phyloP scores from a whole-genome alignment of 2,329 filamentous ascomycete genomes.

The Incumbomyces delicatus region DNA sequence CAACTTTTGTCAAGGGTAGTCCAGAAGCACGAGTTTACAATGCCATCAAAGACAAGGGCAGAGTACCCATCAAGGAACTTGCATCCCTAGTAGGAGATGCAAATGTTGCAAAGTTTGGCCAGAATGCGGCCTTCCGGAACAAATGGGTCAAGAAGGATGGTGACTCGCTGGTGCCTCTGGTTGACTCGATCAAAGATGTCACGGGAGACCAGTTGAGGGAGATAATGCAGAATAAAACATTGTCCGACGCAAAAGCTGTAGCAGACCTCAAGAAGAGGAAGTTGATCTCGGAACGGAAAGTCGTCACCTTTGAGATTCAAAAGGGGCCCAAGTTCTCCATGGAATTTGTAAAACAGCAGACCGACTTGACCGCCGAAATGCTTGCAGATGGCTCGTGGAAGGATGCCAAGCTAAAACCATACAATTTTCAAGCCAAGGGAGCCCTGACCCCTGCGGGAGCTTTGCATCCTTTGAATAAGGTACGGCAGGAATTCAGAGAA shows the following conservation, averaged over 20 bases:
- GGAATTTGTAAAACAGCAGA: slow-evolving; percentile 85
- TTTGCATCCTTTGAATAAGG: slow-evolving; percentile 67
- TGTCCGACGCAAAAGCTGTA: slow-evolving; percentile 64
- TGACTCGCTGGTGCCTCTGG: slow-evolving; percentile 44
- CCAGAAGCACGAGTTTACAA: slow-evolving; percentile 78
- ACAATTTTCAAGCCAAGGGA: slow-evolving; percentile 65
- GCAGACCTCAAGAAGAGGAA: slow-evolving; percentile 87
- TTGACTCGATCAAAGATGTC: slow-evolving; percentile 67
- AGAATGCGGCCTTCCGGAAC: slow-evolving; percentile 82
- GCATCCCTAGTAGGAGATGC: slow-evolving; percentile 36
- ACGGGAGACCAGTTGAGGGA: slow-evolving; percentile 66
- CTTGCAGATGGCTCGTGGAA: slow-evolving; percentile 80
- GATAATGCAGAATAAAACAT: slow-evolving; percentile 59
- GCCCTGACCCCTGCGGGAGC: slow-evolving; percentile 39
- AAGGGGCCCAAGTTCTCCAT: slow-evolving; percentile 85
- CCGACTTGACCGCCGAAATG: slow-evolving; percentile 91
- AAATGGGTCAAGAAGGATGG: slow-evolving; percentile 59
- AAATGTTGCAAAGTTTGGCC: slow-evolving; percentile 56
- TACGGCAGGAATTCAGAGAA: slow-evolving; percentile 86
- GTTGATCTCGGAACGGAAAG: slow-evolving; percentile 72
- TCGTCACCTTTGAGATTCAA: slow-evolving; percentile 69
- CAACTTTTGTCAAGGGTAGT: slow-evolving; percentile 63
- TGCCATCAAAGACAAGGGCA: slow-evolving; percentile 68
- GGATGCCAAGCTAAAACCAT: slow-evolving; percentile 75
- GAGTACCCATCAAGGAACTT: slow-evolving; percentile 57